These are phyloP conservation scores for Gossypium davidsonii DNA, from an alignment of 441 rosid genomes.

Conservation along the genomic window DNA sequence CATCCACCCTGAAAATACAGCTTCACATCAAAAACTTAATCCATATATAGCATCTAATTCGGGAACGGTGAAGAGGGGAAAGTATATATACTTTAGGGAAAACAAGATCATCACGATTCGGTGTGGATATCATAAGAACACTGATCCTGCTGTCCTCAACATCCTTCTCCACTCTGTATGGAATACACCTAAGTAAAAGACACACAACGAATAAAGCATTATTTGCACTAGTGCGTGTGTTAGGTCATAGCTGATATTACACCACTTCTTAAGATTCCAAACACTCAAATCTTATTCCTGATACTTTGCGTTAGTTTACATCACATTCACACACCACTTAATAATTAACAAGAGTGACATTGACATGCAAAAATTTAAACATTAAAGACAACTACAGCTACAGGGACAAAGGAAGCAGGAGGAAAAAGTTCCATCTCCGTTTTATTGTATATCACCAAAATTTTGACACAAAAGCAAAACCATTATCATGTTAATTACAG, in stretches of 20 bases:
- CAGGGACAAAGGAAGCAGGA: neutral
- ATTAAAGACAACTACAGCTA: neutral
- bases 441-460: neutral
- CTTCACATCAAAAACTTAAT: neutral
- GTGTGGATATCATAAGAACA: conserved; percentile 64
- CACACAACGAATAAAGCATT: too few relatives aligned
- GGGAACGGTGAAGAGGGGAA: neutral
- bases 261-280: neutral
- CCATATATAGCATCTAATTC: neutral
- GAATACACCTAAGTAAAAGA: conserved; percentile 40
- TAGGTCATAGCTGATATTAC: neutral
- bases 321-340: too few relatives aligned
- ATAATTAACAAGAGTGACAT: too few relatives aligned
- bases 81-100: conserved; percentile 48
- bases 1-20: conserved; percentile 47
- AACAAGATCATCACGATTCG: conserved; percentile 52
- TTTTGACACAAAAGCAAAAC: neutral
- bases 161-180: conserved; percentile 37
- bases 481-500: neutral
- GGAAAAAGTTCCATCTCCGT: neutral
- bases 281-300: neutral
- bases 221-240: too few relatives aligned
- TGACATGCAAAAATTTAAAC: neutral
- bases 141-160: conserved; percentile 26
- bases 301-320: neutral